These are phyloP conservation scores for Alternaria brassicicola DNA, from an alignment of 2,329 filamentous ascomycete species.

Conservation along the genomic window DNA sequence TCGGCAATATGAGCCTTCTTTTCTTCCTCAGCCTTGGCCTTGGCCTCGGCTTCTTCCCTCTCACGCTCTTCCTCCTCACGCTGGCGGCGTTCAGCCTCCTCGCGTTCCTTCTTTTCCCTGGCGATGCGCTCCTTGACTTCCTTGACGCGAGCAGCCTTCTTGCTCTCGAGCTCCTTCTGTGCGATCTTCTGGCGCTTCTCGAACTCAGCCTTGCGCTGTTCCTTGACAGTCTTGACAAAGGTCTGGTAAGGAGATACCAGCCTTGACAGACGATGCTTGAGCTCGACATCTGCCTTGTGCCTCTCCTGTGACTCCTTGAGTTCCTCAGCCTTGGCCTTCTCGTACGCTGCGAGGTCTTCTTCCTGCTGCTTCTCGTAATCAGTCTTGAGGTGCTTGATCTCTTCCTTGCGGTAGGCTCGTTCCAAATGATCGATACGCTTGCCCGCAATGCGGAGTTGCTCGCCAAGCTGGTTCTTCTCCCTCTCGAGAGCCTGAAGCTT, in stretches of 20 bases:
- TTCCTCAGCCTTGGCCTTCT: conserved; percentile 76
- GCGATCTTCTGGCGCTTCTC: conserved; percentile 91
- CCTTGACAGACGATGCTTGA: conserved; percentile 89
- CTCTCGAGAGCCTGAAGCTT: conserved; percentile 96
- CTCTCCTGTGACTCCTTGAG: conserved; percentile 81
- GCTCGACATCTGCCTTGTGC: conserved; percentile 88
- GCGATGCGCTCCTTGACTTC: conserved; percentile 83
- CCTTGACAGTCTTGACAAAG: conserved; percentile 81
- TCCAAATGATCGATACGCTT: conserved; percentile 98
- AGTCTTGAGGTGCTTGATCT: conserved; percentile 84
- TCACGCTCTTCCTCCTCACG: conserved; percentile 86
- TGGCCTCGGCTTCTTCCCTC: conserved; percentile 84
- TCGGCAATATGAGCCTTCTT: conserved; percentile 75
- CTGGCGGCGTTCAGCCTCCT: conserved; percentile 79
- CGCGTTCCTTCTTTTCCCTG: conserved; percentile 81
- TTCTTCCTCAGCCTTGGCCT: conserved; percentile 78
- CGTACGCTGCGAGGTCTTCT: conserved; percentile 78
- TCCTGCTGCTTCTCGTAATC: conserved; percentile 87
- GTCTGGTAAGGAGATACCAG: conserved; percentile 83
- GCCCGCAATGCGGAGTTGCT: conserved; percentile 86
- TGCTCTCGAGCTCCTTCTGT: conserved; percentile 89
- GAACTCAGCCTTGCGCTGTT: conserved; percentile 91
- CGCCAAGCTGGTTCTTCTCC: conserved; percentile 95
- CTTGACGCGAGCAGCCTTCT: conserved; percentile 86
- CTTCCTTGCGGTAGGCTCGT: conserved; percentile 94